A percentile compares a stretch with the other conserved stretches of the same genome.
These are phyloP conservation scores for Durio zibethinus DNA, from an alignment of 345 rosid species.

Conservation along the genomic window DNA sequence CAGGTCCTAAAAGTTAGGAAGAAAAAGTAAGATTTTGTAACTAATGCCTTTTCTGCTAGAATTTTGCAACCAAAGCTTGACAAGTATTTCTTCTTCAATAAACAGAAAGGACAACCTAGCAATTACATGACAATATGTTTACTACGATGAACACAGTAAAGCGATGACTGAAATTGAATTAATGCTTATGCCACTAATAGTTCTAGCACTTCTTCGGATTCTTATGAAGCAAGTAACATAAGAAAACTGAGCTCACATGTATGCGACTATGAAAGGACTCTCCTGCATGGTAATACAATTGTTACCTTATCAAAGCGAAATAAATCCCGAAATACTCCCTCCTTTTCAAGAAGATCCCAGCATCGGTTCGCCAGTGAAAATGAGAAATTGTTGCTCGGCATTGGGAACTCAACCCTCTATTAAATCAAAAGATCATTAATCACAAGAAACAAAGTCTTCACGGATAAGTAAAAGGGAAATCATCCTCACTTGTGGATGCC, in stretches of 20 bases:
- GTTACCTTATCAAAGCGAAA: slow-evolving; percentile 77
- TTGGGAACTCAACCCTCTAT: slow-evolving; percentile 94
- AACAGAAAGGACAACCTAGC: neutral
- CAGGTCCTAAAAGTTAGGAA: slow-evolving; percentile 52
- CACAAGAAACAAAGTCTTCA: slow-evolving; percentile 15
- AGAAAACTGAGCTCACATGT: neutral
- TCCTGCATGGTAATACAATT: neutral
- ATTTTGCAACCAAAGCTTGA: neutral
- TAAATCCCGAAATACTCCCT: slow-evolving; percentile 48
- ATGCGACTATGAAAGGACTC: neutral
- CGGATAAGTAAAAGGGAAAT: slow-evolving; percentile 4
- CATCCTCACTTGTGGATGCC: slow-evolving; percentile 76
- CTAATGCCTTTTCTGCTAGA: neutral
- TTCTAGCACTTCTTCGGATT: neutral
- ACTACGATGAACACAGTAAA: neutral
- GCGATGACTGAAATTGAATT: neutral
- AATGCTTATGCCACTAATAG: neutral
- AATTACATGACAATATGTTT: neutral
- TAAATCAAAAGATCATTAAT: slow-evolving; percentile 28
- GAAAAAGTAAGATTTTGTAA: neutral
- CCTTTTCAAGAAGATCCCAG: slow-evolving; percentile 75
- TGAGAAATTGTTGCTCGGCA: slow-evolving; percentile 75
- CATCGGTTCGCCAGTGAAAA: slow-evolving; percentile 78
- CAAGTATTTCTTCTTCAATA: slow-evolving; percentile 5
- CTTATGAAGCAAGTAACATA: neutral